Evolutionary conservation across 192 early-diverging fungal genomes (phyloP), one percentile per base, ranked within the genome.

Genomic region (Allomyces arbusculus): DNA sequence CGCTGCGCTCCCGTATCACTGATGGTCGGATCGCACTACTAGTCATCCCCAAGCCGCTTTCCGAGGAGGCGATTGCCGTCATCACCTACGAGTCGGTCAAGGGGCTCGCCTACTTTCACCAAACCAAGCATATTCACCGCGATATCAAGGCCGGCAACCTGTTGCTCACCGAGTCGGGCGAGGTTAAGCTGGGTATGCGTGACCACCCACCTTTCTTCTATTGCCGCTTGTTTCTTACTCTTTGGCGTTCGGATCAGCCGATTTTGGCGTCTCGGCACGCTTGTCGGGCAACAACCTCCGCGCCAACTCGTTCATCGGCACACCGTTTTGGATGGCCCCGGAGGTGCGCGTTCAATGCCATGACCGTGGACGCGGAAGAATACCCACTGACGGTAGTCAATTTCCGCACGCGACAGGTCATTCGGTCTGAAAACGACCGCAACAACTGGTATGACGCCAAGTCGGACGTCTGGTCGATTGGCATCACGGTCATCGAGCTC

Each of bases 101-200:
- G 64, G 82, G 78, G 44, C 69, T 84, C 14, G 78, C 84, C 55
- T 84, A 84, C 64, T 69, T 84, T 61, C 82, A 84, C 64, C 65
- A 83, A 62, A 73, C 70, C 23, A 71, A 70, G 1, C 65, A 81
- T 22, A 84, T 84, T 63, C 82, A 84, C 69, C 77, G 82, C 66
- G 82, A 84, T 62, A 84, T 84, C 70, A 84, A 84, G 62, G 79
- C 82, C 20, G 82, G 82, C 23, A 84, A 84, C 64, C 62, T 84
- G 22, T 67, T 84, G 33, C 28, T 84, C 22, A 80, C 82, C 11
- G 79, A 79, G 62, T 61, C 65, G 19, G 82, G 82, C 6, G 75
- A 80, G 64, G 50, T 79, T 61, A 84, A 84, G 64, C 69, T 84
- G 19, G 77, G 76, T 77, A 50, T 61, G 23, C 12, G 33, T 40